A percentile compares a stretch with the other conserved stretches of the same genome.
phyloP scores from a whole-genome alignment of 352 stramenopile genomes.

The Globisporangium splendens region DNA sequence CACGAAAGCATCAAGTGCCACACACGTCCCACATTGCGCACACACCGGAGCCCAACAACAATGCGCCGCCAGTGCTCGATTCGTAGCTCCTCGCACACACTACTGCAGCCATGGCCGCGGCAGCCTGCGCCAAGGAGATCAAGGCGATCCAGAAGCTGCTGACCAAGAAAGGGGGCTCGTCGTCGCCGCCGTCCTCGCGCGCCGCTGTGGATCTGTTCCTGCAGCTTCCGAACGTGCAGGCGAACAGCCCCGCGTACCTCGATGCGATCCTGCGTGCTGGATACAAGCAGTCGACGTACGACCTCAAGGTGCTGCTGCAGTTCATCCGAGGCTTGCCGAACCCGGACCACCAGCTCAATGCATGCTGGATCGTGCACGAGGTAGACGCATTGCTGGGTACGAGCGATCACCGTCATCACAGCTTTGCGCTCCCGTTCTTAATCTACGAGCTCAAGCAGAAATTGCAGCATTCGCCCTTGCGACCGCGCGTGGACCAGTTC shows the following conservation, averaged over 20 bases:
- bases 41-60: background rate
- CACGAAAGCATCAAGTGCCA: no score
- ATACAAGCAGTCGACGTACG: constrained; percentile 4
- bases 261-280: constrained; percentile 3
- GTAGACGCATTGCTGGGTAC: constrained; percentile 1
- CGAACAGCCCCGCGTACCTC: constrained; percentile 6
- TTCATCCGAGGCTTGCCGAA: constrained; percentile 8
- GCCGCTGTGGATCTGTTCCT: constrained; percentile 4
- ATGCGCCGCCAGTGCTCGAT: no score
- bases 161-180: background rate
- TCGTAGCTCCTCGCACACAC: no score
- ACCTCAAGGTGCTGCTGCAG: constrained; percentile 2
- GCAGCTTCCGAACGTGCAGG: background rate
- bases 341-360: constrained; percentile 10
- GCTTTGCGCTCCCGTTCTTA: constrained; percentile 6
- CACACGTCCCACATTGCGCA: background rate
- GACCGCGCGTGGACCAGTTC: constrained; percentile 9
- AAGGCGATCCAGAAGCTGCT: constrained; percentile 9
- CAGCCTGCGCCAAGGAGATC: constrained; percentile 6
- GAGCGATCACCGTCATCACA: constrained; percentile 6
- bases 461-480: constrained; percentile 6
- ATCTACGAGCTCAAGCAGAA: constrained; percentile 8
- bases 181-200: background rate
- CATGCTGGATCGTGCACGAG: constrained; percentile 8
- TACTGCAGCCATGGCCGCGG: background rate